Conservation (phyloP, 192 early-diverging fungal genomes). For the Thoreauomyces humboldtii region DNA sequence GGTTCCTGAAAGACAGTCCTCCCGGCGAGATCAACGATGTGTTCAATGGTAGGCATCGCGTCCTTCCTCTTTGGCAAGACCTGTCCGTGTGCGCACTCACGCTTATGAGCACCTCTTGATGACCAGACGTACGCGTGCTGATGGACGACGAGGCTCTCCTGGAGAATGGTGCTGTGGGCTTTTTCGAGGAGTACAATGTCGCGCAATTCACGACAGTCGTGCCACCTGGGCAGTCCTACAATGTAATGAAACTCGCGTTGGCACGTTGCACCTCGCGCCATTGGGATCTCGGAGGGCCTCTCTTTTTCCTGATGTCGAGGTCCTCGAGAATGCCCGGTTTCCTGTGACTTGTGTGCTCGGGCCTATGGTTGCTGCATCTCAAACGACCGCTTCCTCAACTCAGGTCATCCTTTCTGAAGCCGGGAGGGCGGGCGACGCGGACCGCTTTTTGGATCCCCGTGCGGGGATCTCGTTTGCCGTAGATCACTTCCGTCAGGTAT, state of each 20-base stretch:
- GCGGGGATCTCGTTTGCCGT: conserved; percentile 68
- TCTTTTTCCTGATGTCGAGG: too few species aligned
- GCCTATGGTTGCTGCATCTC: too few species aligned
- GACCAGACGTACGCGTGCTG: conserved; percentile 85
- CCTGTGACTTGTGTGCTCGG: too few species aligned
- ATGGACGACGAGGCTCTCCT: conserved; percentile 75
- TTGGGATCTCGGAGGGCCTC: too few species aligned
- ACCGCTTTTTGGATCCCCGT: conserved; percentile 73
- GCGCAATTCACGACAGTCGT: conserved; percentile 75
- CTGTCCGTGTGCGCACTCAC: too few species aligned
- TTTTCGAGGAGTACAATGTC: conserved; percentile 80
- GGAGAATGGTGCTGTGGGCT: conserved; percentile 60
- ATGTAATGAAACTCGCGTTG: too few species aligned
- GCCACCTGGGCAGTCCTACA: conserved; percentile 61
- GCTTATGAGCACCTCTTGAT: too few species aligned
- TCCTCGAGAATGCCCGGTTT: too few species aligned
- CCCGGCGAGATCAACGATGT: conserved; percentile 97
- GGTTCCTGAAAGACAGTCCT: conserved; percentile 63
- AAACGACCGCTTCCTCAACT: not conserved
- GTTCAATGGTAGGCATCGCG: conserved; percentile 84
- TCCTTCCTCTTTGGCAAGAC: too few species aligned
- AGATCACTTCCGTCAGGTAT: conserved; percentile 68
- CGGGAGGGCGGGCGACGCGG: conserved; percentile 43
- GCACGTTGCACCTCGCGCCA: too few species aligned
- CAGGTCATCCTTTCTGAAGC: conserved; percentile 73